These are phyloP conservation scores for Phylloporus sp. DNA, from an alignment of 768 basidiomycete genomes.

Conservation along the genomic window DNA sequence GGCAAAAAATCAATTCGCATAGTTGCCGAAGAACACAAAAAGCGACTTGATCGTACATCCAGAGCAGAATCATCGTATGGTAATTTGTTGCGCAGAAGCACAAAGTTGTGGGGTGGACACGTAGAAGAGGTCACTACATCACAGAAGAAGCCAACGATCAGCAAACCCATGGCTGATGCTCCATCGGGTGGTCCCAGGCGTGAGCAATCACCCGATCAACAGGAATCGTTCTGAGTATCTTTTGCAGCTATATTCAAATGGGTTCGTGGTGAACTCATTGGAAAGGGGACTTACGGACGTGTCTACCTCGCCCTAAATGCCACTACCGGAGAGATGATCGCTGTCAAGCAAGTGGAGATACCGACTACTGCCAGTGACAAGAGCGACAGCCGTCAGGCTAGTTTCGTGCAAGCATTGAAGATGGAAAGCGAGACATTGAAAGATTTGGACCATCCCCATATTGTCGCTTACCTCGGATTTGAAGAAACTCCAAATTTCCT, in stretches of 20 bases:
- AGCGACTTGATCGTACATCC: constrained; percentile 64
- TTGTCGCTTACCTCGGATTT: constrained; percentile 95
- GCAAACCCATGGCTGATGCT: constrained; percentile 48
- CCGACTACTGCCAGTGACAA: constrained; percentile 89
- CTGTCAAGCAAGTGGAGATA: constrained; percentile 97
- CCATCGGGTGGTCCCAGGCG: constrained; percentile 61
- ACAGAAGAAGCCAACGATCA: constrained; percentile 46
- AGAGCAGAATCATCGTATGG: constrained; percentile 49
- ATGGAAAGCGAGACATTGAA: constrained; percentile 95
- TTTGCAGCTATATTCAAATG: constrained; percentile 86
- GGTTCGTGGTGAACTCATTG: constrained; percentile 97
- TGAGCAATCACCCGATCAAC: constrained; percentile 37
- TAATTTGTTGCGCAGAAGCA: constrained; percentile 70
- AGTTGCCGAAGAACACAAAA: constrained; percentile 86
- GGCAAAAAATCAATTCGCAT: constrained; percentile 90
- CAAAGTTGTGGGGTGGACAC: constrained; percentile 92
- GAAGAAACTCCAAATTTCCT: constrained; percentile 84
- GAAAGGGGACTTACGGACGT: constrained; percentile 93
- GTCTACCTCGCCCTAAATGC: constrained; percentile 96
- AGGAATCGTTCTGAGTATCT: constrained; percentile 13
- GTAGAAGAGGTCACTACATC: constrained; percentile 89
- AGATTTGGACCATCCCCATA: constrained; percentile 94
- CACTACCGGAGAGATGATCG: constrained; percentile 97
- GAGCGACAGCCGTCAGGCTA: constrained; percentile 77
- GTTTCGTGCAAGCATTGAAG: constrained; percentile 87